Percentiles rank a stretch among this genome's conserved stretches.
Conservation (phyloP, 1,284 basidiomycete species). For the Sparassis latifolia region DNA sequence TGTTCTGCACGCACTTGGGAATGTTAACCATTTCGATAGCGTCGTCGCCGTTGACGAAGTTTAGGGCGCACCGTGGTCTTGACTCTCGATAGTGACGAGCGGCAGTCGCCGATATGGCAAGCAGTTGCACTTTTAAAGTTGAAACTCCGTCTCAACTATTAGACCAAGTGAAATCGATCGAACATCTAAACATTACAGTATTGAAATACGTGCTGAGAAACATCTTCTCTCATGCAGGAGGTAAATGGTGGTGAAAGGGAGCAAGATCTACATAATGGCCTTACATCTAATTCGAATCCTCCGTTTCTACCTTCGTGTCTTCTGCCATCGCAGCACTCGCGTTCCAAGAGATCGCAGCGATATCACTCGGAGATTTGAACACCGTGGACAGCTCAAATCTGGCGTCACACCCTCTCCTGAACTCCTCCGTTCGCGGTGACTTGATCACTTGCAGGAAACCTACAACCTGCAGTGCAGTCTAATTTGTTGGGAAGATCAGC, state of each 20-base stretch:
- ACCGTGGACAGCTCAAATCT: constrained; percentile 58
- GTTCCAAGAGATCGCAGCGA: constrained; percentile 25
- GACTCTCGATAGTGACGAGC: constrained; percentile 5
- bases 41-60: constrained; percentile 23
- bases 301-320: background rate
- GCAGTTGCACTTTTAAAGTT: constrained; percentile 23
- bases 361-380: constrained; percentile 51
- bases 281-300: background rate
- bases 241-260: too few relatives aligned
- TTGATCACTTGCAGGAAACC: constrained; percentile 41
- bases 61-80: constrained; percentile 18
- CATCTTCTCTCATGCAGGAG: too few relatives aligned
- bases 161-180: too few relatives aligned
- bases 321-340: constrained; percentile 7
- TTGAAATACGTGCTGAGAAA: too few relatives aligned
- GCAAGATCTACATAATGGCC: too few relatives aligned
- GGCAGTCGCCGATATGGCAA: constrained; percentile 21
- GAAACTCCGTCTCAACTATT: constrained; percentile 17
- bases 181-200: too few relatives aligned
- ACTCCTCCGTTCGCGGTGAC: constrained; percentile 52
- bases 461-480: constrained; percentile 45
- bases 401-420: constrained; percentile 42
- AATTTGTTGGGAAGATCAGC: background rate
- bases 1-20: constrained; percentile 61
- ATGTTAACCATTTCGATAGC: constrained; percentile 80